Conservation (phyloP, 148 eudicot species). For the Nyssa sinensis region DNA sequence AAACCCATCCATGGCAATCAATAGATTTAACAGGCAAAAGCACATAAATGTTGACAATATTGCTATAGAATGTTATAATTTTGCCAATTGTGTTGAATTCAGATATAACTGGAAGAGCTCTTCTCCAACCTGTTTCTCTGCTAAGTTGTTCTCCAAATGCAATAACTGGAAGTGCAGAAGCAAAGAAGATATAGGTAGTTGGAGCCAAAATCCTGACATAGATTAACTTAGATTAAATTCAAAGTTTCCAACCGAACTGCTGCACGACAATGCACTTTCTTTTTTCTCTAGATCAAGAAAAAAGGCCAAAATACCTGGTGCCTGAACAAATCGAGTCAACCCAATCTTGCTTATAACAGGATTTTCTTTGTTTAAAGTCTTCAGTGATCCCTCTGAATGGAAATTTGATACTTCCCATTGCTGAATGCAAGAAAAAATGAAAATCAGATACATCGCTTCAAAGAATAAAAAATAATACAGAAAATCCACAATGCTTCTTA, state of each 20-base stretch:
- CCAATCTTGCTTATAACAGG: constrained; percentile 25
- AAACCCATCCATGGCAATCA: not conserved
- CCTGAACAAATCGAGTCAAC: not conserved
- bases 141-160: constrained; percentile 65
- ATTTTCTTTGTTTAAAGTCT: constrained; percentile 22
- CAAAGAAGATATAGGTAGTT: constrained; percentile 58
- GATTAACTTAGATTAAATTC: not conserved
- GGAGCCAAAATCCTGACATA: constrained; percentile 54
- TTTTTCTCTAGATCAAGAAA: not conserved
- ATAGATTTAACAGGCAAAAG: not conserved
- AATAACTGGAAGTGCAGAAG: constrained; percentile 69
- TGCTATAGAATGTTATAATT: not conserved
- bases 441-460: not conserved
- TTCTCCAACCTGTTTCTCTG: constrained; percentile 46
- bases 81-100: too few relatives aligned
- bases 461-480: not conserved
- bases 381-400: constrained; percentile 15
- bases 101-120: not conserved
- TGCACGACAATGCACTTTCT: not conserved
- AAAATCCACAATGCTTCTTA: not conserved
- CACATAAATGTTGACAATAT: not conserved
- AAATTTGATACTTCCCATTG: constrained; percentile 4
- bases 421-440: not conserved
- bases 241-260: not conserved
- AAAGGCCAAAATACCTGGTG: constrained; percentile 4